Base-by-base conservation (phyloP, 306 rosid species). In the barrel medic (Medicago truncatula) region DNA sequence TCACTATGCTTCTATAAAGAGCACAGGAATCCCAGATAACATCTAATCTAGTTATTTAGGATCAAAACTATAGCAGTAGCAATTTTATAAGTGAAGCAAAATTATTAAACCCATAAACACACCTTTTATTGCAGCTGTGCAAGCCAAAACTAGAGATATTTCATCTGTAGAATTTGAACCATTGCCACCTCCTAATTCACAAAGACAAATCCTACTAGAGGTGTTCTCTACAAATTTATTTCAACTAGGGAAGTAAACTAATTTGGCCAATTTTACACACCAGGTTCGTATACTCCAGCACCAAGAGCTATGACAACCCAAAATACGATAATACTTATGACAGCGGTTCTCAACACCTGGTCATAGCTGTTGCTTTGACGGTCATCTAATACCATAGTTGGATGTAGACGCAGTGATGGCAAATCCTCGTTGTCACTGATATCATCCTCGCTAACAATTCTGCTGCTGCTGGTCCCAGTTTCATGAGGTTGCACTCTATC, bases 241-340 rank as follows among this genome's bases (percentile, higher is more conserved):
- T 75, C 74, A 61, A 47, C 73, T 40, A 60, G 49, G 39, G 47
- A 67, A 36, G 20, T 58, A 78, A 82, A 68, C 50, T 54, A 71
- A 76, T 23, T 59, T 69, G 78, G 61, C 44, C 73, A 41, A 64
- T 44, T 70, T 59, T 56, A 62, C 70, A 69, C 63, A 84, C 69
- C 82, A 23, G 89, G 88, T 71, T 85, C 84, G 39, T 62, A 78
- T 2, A 86, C 66, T 79, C 88, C 90, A 76, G 83, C 85, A 83
- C 89, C 75, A 78, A 93, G 79, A 28, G 92, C 96, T 17, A 91
- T 21, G 52, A 88, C 81, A 81, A 89, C 84, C 91, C 93, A 89
- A 23, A 93, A 36, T 78, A 88, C 83, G 25, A 91, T 83, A 59
- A 91, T 15, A 78, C 90, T 84, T 78, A 93, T 71, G 12, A 89